Conservation (phyloP, 2,329 filamentous ascomycete species). For the Fusarium sp. region DNA sequence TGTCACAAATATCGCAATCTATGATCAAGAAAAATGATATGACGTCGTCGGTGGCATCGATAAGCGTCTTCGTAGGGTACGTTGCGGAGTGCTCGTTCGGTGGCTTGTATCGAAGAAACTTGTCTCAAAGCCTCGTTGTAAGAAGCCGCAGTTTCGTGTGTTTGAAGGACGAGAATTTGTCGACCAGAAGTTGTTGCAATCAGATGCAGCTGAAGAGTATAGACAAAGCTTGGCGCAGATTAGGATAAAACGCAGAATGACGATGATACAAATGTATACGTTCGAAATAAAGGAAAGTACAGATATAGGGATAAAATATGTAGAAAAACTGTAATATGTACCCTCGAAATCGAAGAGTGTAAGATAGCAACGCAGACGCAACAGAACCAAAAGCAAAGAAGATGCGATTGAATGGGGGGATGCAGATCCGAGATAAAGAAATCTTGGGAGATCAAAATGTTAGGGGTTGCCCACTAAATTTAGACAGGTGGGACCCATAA, state of each 20-base stretch:
- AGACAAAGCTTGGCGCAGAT: conserved; percentile 2
- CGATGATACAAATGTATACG: not conserved
- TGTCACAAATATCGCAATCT: conserved; percentile 7
- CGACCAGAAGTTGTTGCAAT: not conserved
- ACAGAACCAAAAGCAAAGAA: conserved; percentile 11
- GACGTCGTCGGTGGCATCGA: conserved; percentile 11
- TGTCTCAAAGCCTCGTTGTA: not conserved
- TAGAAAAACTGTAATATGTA: conserved; percentile 7
- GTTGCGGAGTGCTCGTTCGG: not conserved
- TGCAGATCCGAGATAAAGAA: conserved; percentile 26
- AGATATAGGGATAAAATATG: not conserved
- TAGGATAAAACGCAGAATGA: not conserved
- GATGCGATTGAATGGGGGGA: conserved; percentile 6
- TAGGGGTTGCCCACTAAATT: conserved; percentile 23
- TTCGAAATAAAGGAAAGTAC: not conserved
- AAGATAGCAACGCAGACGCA: not conserved
- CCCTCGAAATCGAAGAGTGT: conserved; percentile 2
- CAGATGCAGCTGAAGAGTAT: conserved; percentile 12
- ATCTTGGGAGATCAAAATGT: conserved; percentile 33
- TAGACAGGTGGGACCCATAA: not conserved
- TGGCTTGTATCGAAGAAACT: not conserved
- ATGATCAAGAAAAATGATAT: conserved; percentile 3
- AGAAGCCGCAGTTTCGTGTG: not conserved
- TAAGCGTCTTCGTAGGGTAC: not conserved
- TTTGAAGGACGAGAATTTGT: not conserved